Conservation (phyloP, 2,329 filamentous ascomycete species). For the Verticillium nonalfalfae region DNA sequence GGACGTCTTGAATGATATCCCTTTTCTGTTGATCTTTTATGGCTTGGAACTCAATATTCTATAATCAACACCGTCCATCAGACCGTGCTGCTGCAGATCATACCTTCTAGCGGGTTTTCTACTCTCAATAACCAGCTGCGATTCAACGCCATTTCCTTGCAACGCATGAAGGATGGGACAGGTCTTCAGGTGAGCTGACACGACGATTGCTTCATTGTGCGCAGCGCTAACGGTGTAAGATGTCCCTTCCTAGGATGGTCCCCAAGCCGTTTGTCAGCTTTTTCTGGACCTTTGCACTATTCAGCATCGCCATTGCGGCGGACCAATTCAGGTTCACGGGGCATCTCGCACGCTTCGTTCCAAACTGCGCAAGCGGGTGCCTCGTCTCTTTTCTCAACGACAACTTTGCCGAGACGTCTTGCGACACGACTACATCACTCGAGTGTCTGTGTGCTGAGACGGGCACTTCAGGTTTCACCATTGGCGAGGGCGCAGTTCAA, state of each 20-base stretch:
- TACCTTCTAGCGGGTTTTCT: background rate
- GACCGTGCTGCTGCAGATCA: too few species aligned
- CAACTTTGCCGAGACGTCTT: constrained; percentile 47
- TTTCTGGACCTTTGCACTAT: constrained; percentile 23
- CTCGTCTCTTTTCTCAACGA: constrained; percentile 55
- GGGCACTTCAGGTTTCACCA: constrained; percentile 56
- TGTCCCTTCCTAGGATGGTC: constrained; percentile 37
- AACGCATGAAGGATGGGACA: constrained; percentile 14
- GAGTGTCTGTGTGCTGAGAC: constrained; percentile 57
- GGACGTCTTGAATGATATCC: constrained; percentile 1
- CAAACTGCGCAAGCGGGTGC: constrained; percentile 54
- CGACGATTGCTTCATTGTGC: background rate
- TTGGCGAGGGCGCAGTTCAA: constrained; percentile 65
- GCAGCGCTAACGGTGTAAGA: constrained; percentile 20
- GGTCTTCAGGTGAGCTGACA: constrained; percentile 5
- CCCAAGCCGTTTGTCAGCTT: constrained; percentile 21
- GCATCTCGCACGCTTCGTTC: constrained; percentile 39
- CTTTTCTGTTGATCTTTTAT: background rate
- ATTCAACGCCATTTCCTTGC: background rate
- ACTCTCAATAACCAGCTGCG: background rate
- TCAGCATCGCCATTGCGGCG: constrained; percentile 16
- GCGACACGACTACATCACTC: constrained; percentile 44
- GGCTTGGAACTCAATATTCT: too few species aligned
- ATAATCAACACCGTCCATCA: background rate
- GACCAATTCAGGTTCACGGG: constrained; percentile 23